Base-by-base conservation (phyloP, 2,329 filamentous ascomycete species). In the Trichoderma sp. region DNA sequence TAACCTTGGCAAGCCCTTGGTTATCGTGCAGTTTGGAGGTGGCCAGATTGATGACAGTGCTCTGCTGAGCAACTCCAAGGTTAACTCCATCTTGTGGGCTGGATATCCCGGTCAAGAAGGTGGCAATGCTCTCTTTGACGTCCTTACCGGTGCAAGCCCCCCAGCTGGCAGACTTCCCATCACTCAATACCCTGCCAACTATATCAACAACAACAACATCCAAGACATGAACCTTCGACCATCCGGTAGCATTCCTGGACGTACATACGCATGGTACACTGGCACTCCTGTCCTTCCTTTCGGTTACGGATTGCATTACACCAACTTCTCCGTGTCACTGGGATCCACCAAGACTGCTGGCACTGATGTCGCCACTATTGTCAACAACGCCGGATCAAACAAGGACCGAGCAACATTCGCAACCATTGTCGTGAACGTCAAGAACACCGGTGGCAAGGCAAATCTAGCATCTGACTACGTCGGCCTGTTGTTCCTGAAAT, bases 61-160 rank as follows among this genome's bases (percentile, higher is more conserved):
- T 3, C 76, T 90, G 4, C 76, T 85, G 6, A 78, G 77, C 4
- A 85, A 87, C 68, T 73, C 79, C 1, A 85, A 85, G 69, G 82
- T 90, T 71, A 83, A 81, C 32, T 83, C 86, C 0, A 76, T 90
- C 0, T 74, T 90, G 0, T 90, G 88, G 88, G 86, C 81, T 0
- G 87, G 88, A 0, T 90, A 88, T 71, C 88, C 88, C 0, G 88
- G 88, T 1, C 88, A 90, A 77, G 85, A 85, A 50, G 88, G 88
- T 13, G 88, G 88, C 3, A 78, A 79, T 9, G 88, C 88, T 0
- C 76, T 90, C 12, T 79, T 89, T 63, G 83, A 89, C 71, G 81
- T 90, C 68, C 75, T 90, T 36, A 85, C 82, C 9, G 88, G 88
- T 2, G 80, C 79, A 3, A 78, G 77, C 3, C 81, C 85, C 0